Percentiles rank a stretch among this genome's conserved stretches.
These are phyloP conservation scores for Eucalyptus pauciflora DNA, from an alignment of 345 rosid genomes.

Conservation along the genomic window DNA sequence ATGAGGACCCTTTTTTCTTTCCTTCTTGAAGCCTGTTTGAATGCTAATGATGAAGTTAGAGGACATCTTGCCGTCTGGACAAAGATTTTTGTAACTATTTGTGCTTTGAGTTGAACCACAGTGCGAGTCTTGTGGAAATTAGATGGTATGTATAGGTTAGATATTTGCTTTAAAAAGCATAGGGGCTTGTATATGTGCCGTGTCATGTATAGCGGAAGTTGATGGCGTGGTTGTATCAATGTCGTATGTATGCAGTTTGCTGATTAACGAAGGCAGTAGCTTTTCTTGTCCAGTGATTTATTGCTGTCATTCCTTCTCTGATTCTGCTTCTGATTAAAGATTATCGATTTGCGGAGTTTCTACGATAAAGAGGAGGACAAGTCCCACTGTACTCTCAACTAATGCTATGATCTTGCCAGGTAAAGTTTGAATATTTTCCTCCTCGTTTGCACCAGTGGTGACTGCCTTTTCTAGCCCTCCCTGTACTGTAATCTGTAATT, in stretches of 20 bases:
- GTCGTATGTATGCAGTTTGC: background rate
- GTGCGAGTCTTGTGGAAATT: background rate
- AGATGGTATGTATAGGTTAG: background rate
- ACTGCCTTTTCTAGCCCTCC: background rate
- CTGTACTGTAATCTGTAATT: background rate
- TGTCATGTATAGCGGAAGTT: background rate
- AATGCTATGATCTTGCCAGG: background rate
- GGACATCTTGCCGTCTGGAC: background rate
- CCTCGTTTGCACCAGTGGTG: background rate
- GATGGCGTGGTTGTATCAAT: background rate
- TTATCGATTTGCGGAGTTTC: background rate
- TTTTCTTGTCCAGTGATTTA: background rate
- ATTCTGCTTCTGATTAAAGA: background rate
- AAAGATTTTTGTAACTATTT: background rate
- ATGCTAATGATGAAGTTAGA: background rate
- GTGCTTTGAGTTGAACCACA: background rate
- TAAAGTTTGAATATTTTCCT: background rate
- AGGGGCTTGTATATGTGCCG: background rate
- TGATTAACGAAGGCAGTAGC: too few species aligned
- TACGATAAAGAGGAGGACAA: background rate
- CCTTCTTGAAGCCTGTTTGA: background rate
- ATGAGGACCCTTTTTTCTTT: slow-evolving; percentile 49
- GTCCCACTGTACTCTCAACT: background rate
- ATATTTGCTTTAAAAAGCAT: background rate
- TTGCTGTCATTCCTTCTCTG: background rate